Conservation (phyloP, 2,329 filamentous ascomycete genomes). For the Leptographium procerum region DNA sequence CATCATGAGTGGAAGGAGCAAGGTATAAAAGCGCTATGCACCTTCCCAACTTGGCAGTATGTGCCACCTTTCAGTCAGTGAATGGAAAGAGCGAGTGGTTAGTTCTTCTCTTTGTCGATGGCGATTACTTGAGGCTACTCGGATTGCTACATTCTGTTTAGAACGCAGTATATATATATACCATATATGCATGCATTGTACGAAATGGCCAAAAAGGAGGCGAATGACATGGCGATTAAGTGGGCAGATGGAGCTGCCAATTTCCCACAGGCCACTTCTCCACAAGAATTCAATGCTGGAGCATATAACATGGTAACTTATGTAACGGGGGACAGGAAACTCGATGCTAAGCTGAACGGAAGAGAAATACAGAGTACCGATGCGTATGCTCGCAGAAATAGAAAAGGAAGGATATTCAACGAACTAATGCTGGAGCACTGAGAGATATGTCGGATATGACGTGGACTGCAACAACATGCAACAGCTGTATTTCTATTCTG, state of each 20-base stretch:
- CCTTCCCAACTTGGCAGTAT: not conserved
- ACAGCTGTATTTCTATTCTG: not conserved
- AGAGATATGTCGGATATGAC: not conserved
- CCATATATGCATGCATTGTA: not conserved
- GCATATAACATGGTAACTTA: no score
- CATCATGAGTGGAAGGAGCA: not conserved
- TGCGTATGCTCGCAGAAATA: not conserved
- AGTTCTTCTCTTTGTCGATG: not conserved
- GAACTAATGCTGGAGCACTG: not conserved
- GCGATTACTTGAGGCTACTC: not conserved
- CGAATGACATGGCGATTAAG: not conserved
- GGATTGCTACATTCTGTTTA: not conserved
- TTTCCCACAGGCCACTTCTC: constrained; percentile 9
- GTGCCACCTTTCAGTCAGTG: not conserved
- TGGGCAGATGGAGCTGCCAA: constrained; percentile 8
- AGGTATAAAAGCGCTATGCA: not conserved
- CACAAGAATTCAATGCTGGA: not conserved
- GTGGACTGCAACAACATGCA: not conserved
- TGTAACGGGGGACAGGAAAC: not conserved
- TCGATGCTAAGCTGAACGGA: not conserved
- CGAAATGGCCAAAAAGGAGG: not conserved
- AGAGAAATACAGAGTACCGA: not conserved
- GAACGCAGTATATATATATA: not conserved
- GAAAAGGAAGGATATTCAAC: not conserved
- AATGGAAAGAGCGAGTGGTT: not conserved